Percentiles rank a stretch among this genome's conserved stretches.
Conservation (phyloP, 2,329 filamentous ascomycete genomes). For the Penicillium digitatum region DNA sequence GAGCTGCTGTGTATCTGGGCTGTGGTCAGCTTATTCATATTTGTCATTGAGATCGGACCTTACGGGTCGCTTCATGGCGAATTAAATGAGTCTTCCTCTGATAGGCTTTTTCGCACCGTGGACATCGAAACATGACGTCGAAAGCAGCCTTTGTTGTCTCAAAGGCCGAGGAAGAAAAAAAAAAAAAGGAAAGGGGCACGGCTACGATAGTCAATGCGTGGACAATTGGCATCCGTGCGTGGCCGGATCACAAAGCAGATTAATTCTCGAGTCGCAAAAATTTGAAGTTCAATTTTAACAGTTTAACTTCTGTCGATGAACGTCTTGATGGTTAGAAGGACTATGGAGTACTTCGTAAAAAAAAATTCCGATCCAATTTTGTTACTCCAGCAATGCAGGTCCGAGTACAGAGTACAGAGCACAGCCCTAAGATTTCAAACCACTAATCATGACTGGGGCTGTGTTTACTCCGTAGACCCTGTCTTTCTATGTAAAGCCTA, state of each 20-base stretch:
- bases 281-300: not conserved
- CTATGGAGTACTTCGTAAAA: no score
- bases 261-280: no score
- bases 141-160: not conserved
- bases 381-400: not conserved
- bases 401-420: not conserved
- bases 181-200: not conserved
- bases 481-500: not conserved
- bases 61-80: slow-evolving; percentile 31
- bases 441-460: not conserved
- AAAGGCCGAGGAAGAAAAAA: not conserved
- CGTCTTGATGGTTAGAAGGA: not conserved
- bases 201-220: not conserved
- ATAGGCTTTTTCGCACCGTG: slow-evolving; percentile 29
- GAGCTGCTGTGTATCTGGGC: slow-evolving; percentile 23
- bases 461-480: not conserved
- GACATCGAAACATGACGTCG: slow-evolving; percentile 26
- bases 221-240: not conserved
- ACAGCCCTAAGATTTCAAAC: not conserved
- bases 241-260: not conserved
- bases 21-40: slow-evolving; percentile 5
- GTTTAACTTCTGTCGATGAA: not conserved
- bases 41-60: not conserved
- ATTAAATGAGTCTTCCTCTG: slow-evolving; percentile 28
- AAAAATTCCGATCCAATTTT: no score